Conservation (phyloP, 768 basidiomycete genomes). For the Rhodocollybia butyracea region DNA sequence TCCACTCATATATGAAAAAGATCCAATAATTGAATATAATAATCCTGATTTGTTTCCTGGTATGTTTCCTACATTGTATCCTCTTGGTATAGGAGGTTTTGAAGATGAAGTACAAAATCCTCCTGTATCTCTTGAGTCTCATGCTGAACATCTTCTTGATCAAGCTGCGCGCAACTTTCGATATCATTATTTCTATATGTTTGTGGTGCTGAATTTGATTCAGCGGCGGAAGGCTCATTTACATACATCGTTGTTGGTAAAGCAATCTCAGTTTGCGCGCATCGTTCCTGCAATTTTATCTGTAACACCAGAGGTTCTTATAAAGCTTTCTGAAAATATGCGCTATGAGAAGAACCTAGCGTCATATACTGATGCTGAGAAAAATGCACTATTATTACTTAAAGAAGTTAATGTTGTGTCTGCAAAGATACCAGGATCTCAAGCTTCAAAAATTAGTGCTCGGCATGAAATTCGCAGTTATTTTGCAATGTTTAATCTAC, state of each 20-base stretch:
- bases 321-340: neutral
- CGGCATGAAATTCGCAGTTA: constrained; percentile 23
- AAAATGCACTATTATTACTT: constrained; percentile 18
- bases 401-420: constrained; percentile 26
- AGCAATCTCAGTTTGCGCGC: neutral
- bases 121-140: neutral
- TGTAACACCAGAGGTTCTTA: too few species aligned
- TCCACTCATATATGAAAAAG: constrained; percentile 10
- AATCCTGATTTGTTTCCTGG: too few species aligned
- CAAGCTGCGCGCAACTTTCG: too few species aligned
- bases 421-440: constrained; percentile 27
- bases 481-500: constrained; percentile 24
- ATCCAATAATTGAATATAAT: constrained; percentile 5
- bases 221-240: neutral
- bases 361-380: constrained; percentile 11
- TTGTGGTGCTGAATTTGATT: neutral
- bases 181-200: neutral
- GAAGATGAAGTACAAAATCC: constrained; percentile 3
- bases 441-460: constrained; percentile 21
- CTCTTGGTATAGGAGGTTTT: constrained; percentile 11
- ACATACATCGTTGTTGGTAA: neutral
- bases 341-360: neutral
- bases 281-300: neutral
- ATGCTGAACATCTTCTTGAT: neutral
- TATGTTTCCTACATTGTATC: too few species aligned